phyloP scores from a whole-genome alignment of 371 early-diverging fungal genomes.

The Mortierella sp. region DNA sequence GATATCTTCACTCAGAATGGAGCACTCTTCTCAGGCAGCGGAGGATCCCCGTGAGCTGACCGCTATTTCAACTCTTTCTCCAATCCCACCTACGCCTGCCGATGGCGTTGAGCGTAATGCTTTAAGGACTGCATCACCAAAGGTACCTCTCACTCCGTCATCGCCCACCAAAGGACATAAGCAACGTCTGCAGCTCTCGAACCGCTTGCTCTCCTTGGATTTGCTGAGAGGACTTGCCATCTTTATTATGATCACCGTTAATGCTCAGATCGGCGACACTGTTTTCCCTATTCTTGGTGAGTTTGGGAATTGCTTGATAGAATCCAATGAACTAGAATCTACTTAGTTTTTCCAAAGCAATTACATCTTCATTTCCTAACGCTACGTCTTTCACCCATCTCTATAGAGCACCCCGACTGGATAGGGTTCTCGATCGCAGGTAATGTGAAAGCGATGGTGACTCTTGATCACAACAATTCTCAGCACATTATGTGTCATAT shows the following conservation, averaged over 20 bases:
- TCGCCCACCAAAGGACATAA: not conserved
- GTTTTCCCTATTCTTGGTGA: constrained; percentile 48
- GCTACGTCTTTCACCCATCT: not conserved
- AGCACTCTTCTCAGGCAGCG: constrained; percentile 3
- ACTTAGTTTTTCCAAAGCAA: not conserved
- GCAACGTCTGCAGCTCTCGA: constrained; percentile 30
- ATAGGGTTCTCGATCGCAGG: constrained; percentile 64
- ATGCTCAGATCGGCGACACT: constrained; percentile 57
- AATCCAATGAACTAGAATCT: not conserved
- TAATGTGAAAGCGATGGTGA: constrained; percentile 39
- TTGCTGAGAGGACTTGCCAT: constrained; percentile 61
- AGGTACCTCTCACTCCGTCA: not conserved
- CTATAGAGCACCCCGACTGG: constrained; percentile 58
- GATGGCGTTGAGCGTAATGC: not conserved
- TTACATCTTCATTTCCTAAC: not conserved
- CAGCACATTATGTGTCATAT: not conserved
- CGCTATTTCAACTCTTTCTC: constrained; percentile 15
- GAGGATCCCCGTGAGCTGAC: constrained; percentile 11
- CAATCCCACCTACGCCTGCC: constrained; percentile 4
- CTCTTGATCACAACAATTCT: not conserved
- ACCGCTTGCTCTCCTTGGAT: constrained; percentile 62
- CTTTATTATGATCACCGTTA: constrained; percentile 63
- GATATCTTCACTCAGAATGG: not conserved
- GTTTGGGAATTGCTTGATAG: not conserved
- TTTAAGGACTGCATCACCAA: not conserved